phyloP scores from a whole-genome alignment of 1,139 yeast genomes.

The Trichomonascaceae sp. region DNA sequence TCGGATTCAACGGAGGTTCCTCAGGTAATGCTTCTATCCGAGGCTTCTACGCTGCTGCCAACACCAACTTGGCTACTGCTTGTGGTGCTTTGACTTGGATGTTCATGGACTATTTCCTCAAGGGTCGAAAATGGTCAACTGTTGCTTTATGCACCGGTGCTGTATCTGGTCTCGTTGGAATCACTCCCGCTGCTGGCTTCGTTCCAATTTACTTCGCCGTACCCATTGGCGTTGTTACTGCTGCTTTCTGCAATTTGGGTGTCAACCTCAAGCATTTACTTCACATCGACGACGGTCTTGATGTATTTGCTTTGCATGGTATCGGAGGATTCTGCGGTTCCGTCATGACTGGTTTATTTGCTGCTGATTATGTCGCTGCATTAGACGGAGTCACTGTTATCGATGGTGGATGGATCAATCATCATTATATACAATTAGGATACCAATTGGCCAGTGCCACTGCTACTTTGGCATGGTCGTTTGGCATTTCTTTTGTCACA shows the following conservation, averaged over 20 bases:
- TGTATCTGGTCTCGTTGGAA: slow-evolving; percentile 89
- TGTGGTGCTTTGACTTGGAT: slow-evolving; percentile 91
- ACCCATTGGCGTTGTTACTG: slow-evolving; percentile 77
- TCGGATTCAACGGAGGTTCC: slow-evolving; percentile 96
- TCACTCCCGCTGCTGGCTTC: slow-evolving; percentile 95
- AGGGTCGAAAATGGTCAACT: slow-evolving; percentile 89
- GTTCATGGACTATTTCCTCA: slow-evolving; percentile 77
- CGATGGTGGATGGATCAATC: slow-evolving; percentile 91
- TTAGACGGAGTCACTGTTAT: slow-evolving; percentile 55
- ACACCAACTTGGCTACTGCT: slow-evolving; percentile 90
- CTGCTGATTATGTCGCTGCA: slow-evolving; percentile 87
- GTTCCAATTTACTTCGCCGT: slow-evolving; percentile 88
- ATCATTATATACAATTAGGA: slow-evolving; percentile 82
- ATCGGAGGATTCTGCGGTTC: slow-evolving; percentile 89
- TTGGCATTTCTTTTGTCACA: slow-evolving; percentile 65
- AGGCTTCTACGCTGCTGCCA: slow-evolving; percentile 88
- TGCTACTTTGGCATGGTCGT: slow-evolving; percentile 76
- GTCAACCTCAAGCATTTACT: slow-evolving; percentile 69
- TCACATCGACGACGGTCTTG: slow-evolving; percentile 90
- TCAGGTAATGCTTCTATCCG: slow-evolving; percentile 88
- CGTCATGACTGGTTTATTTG: slow-evolving; percentile 81
- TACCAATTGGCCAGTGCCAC: slow-evolving; percentile 85
- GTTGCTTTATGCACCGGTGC: slow-evolving; percentile 93
- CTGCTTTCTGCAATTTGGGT: slow-evolving; percentile 74
- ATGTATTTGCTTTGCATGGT: slow-evolving; percentile 90